Base-by-base conservation (phyloP, 306 rosid species). In the Rubus idaeus region DNA sequence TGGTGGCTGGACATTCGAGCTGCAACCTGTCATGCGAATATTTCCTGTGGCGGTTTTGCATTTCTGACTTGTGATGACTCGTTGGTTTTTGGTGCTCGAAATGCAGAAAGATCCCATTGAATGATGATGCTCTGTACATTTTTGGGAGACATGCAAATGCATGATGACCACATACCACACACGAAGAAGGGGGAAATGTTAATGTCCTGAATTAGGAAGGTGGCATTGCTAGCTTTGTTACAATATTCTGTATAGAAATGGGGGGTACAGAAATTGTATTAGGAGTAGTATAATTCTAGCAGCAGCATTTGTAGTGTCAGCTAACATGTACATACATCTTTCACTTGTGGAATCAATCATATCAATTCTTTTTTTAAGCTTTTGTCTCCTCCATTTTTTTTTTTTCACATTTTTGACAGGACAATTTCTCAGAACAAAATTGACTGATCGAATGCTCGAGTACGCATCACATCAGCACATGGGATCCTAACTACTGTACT, bases 171-270 rank as follows among this genome's bases (percentile, higher is more conserved):
- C 63, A 21, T n/a, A 35, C 69, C 47, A 64, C 47, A 64, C 47
- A 39, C 20, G 26, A 49, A 51, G 35, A 30, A 30, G 35, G 73
- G 77, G 21, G 41, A 39, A 0, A 47, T 68, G 74, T 47, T 44
- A 16, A 65, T 56, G 47, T 73, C 45, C 65, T 74, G 60, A 65
- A 68, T 18, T 41, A 68, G 56, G 30, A 23, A 60, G 85, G 75
- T 45, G 79, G 58, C 73, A 68, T 42, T 75, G 50, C 78, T 80
- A 73, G 64, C 60, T 51, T 21, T 73, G 57, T 78, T 77, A 77
- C 57, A 46, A 60, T 10, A 11, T 82, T 84, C 75, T 88, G 87
- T 84, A 78, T 72, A 81, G 67, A 84, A 74, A 84, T 71, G 80
- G 66, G 83, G 60, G 77, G 80, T 79, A 69, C 79, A 77, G 73